Conservation (phyloP, 2,329 filamentous ascomycete genomes). For the Aspergillus piperis region DNA sequence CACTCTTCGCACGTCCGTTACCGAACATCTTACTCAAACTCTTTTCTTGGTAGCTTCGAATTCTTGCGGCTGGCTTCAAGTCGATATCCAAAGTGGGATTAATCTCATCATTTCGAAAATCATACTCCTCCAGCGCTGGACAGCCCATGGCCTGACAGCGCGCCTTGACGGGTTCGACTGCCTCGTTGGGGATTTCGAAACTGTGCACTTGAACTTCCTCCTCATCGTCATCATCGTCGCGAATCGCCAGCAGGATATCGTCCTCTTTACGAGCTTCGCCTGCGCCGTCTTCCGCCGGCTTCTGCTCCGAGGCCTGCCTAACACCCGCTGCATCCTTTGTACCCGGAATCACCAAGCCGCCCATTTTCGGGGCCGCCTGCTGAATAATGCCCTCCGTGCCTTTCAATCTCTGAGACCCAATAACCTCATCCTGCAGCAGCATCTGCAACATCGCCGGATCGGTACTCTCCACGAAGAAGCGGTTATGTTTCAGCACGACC, state of each 20-base stretch:
- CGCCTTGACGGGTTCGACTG: constrained; percentile 84
- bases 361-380: constrained; percentile 81
- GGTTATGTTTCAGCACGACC: constrained; percentile 89
- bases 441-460: constrained; percentile 84
- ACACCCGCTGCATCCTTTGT: constrained; percentile 91
- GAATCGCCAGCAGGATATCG: constrained; percentile 68
- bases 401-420: constrained; percentile 77
- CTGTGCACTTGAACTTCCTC: constrained; percentile 88
- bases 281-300: constrained; percentile 41
- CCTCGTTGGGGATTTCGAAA: constrained; percentile 82
- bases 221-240: constrained; percentile 76
- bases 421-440: constrained; percentile 80
- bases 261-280: constrained; percentile 52
- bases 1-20: constrained; percentile 94
- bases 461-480: constrained; percentile 89
- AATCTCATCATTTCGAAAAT: constrained; percentile 86
- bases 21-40: constrained; percentile 99
- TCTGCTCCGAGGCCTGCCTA: constrained; percentile 63
- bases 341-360: constrained; percentile 85
- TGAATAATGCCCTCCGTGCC: constrained; percentile 72
- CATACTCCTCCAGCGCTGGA: constrained; percentile 93
- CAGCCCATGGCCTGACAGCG: constrained; percentile 83
- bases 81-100: constrained; percentile 95
- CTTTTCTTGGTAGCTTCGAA: constrained; percentile 94
- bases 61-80: constrained; percentile 82